A percentile compares a stretch with the other conserved stretches of the same genome.
phyloP scores from a whole-genome alignment of 2,329 filamentous ascomycete genomes.

The Colletotrichum melonis region DNA sequence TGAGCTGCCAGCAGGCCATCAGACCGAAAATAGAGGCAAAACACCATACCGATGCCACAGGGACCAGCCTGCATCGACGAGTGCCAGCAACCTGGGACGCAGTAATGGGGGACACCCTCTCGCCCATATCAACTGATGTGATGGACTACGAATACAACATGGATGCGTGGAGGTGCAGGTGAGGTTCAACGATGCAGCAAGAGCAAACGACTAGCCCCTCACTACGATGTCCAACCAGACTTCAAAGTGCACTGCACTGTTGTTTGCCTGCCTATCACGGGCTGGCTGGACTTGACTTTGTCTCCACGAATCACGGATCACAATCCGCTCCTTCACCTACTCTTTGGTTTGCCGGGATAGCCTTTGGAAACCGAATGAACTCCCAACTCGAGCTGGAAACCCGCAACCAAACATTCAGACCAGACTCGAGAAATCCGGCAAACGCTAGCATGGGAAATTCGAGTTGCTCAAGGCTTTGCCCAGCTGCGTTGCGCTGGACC shows the following conservation, averaged over 20 bases:
- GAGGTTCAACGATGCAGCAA: not conserved
- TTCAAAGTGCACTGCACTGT: not conserved
- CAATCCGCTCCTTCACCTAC: not conserved
- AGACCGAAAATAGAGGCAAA: not conserved
- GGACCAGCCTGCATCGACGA: not conserved
- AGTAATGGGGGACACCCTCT: too few species aligned
- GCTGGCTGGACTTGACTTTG: not conserved
- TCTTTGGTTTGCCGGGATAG: not conserved
- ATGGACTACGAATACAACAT: not conserved
- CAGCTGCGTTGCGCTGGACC: constrained; percentile 36
- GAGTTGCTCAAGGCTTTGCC: not conserved
- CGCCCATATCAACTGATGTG: not conserved
- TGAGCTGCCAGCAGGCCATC: not conserved
- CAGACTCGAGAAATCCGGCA: not conserved
- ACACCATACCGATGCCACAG: not conserved
- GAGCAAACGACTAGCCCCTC: not conserved
- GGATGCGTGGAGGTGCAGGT: not conserved
- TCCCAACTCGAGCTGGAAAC: not conserved
- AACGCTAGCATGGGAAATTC: not conserved
- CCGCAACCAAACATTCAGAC: not conserved
- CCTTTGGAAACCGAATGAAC: not conserved
- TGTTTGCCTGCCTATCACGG: constrained; percentile 1
- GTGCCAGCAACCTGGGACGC: not conserved
- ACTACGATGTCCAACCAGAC: not conserved
- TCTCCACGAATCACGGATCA: not conserved